phyloP scores from a whole-genome alignment of 164 flowering plant genomes.

The Vitis labrusca region DNA sequence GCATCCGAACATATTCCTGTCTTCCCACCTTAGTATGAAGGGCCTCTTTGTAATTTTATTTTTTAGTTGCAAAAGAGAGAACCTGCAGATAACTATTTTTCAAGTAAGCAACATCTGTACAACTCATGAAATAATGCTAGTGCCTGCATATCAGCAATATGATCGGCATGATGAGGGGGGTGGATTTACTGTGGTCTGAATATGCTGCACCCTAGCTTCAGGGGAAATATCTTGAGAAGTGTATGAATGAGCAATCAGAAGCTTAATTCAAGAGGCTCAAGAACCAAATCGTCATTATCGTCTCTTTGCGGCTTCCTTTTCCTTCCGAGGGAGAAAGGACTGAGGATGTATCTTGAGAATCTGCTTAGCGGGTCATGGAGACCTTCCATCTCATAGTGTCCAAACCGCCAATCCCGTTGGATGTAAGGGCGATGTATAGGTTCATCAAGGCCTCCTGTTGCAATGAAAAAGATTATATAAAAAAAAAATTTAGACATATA shows the following conservation, averaged over 20 bases:
- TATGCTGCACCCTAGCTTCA: background rate
- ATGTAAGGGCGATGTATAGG: constrained; percentile 63
- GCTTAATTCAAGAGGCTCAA: constrained; percentile 43
- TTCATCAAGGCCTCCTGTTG: constrained; percentile 87
- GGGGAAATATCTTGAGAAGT: background rate
- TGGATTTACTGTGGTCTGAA: background rate
- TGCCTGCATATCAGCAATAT: no score
- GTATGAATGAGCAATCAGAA: constrained; percentile 12
- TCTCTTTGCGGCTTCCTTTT: constrained; percentile 21
- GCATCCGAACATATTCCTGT: no score
- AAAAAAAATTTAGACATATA: background rate
- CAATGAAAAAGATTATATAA: background rate
- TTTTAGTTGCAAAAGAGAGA: no score
- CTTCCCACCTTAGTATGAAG: no score
- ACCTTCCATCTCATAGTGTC: constrained; percentile 93
- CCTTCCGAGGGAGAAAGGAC: constrained; percentile 40
- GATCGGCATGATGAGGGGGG: no score
- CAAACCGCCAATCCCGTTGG: constrained; percentile 89
- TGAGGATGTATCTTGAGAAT: constrained; percentile 47
- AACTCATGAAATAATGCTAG: no score
- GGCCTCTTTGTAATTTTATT: no score
- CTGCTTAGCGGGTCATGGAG: constrained; percentile 88
- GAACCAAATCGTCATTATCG: constrained; percentile 39
- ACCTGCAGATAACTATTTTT: no score
- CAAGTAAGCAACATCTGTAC: no score